These are phyloP conservation scores for Cyberlindnera euphorbiae DNA, from an alignment of 805 yeast species.

Conservation along the genomic window DNA sequence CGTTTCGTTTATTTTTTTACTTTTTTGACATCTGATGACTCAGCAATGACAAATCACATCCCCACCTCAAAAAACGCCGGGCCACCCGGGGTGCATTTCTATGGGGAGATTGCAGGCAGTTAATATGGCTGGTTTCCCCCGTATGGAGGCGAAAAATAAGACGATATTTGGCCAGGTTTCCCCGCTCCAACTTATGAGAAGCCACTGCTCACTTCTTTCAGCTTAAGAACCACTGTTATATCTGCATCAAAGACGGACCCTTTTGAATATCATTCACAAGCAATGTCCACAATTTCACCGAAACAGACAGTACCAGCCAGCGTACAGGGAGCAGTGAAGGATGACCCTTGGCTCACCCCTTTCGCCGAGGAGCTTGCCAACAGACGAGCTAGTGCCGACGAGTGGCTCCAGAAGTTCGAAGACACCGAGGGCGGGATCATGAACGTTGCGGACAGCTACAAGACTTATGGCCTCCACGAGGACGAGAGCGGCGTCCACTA, in stretches of 20 bases:
- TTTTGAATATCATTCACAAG: too few relatives aligned
- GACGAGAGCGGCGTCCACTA: slow-evolving; percentile 43
- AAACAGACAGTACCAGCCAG: slow-evolving; percentile 11
- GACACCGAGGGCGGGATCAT: slow-evolving; percentile 60
- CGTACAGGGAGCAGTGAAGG: slow-evolving; percentile 48
- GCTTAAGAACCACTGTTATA: too few relatives aligned
- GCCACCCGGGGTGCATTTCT: too few relatives aligned
- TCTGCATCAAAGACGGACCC: too few relatives aligned
- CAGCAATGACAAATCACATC: not conserved
- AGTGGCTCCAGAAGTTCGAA: slow-evolving; percentile 55
- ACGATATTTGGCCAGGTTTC: too few relatives aligned
- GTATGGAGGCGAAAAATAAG: too few relatives aligned
- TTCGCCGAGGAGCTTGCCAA: slow-evolving; percentile 60
- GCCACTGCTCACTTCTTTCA: too few relatives aligned
- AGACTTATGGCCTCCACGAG: slow-evolving; percentile 72
- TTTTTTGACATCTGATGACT: not conserved
- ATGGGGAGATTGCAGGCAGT: too few relatives aligned
- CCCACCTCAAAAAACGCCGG: too few relatives aligned
- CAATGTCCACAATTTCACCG: too few relatives aligned
- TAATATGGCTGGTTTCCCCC: too few relatives aligned
- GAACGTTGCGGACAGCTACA: slow-evolving; percentile 72
- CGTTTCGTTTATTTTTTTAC: slow-evolving; percentile 16
- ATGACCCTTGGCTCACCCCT: slow-evolving; percentile 88
- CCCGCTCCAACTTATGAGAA: too few relatives aligned
- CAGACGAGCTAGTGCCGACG: slow-evolving; percentile 60